These are phyloP conservation scores for Globisporangium lucens DNA, from an alignment of 352 stramenopile species.

Conservation along the genomic window DNA sequence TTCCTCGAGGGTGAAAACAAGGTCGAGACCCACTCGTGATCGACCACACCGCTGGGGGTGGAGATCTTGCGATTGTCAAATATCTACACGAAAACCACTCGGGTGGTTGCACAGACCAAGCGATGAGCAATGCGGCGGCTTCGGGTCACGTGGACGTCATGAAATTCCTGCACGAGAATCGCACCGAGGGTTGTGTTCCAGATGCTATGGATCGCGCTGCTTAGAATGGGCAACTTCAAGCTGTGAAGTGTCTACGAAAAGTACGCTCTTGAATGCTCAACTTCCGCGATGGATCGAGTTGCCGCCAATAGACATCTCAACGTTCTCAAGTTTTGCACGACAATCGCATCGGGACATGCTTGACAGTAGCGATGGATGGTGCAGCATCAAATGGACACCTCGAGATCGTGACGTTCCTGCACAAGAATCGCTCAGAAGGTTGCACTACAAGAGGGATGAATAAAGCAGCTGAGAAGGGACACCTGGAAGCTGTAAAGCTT, in stretches of 20 bases:
- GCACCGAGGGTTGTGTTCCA: not conserved
- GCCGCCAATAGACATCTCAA: not conserved
- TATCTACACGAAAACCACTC: not conserved
- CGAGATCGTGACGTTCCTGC: not conserved
- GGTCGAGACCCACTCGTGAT: not conserved
- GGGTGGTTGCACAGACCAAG: not conserved
- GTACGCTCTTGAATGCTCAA: not conserved
- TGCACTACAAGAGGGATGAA: too few relatives aligned
- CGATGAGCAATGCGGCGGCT: not conserved
- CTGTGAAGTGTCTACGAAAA: not conserved
- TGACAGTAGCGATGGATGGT: not conserved
- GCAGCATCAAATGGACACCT: not conserved
- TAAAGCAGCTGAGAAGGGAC: not conserved
- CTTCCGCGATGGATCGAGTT: not conserved
- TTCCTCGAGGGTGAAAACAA: not conserved
- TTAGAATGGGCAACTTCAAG: not conserved
- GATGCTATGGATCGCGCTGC: not conserved
- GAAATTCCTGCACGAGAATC: not conserved
- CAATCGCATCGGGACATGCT: not conserved
- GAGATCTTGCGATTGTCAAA: not conserved
- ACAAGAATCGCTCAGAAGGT: not conserved
- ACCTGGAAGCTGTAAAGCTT: not conserved
- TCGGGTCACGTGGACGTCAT: not conserved
- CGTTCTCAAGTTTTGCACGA: slow-evolving; percentile 2
- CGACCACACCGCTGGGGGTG: not conserved